These are phyloP conservation scores for Quercus tomentella DNA, from an alignment of 331 rosid genomes.

Conservation along the genomic window DNA sequence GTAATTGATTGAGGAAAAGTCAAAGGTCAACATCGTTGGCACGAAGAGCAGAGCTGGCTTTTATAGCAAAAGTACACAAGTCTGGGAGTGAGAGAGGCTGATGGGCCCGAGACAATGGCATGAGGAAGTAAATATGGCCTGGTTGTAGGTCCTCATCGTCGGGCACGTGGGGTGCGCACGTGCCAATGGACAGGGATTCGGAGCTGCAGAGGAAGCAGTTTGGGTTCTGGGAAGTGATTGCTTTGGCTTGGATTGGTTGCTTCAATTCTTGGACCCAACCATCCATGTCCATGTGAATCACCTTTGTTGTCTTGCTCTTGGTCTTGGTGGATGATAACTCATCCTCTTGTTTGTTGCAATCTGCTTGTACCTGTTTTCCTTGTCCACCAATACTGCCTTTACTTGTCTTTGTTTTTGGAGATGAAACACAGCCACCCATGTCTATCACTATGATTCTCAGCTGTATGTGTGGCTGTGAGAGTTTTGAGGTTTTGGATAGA, in stretches of 20 bases:
- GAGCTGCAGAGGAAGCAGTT: slow-evolving; percentile 55
- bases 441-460: background rate
- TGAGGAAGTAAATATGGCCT: slow-evolving; percentile 71
- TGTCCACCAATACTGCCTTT: background rate
- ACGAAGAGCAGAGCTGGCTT: slow-evolving; percentile 50
- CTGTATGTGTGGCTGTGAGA: background rate
- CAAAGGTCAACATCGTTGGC: background rate
- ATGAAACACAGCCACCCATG: slow-evolving; percentile 42
- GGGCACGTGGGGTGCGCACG: slow-evolving; percentile 38
- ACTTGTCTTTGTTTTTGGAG: background rate
- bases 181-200: slow-evolving; percentile 54
- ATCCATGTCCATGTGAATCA: slow-evolving; percentile 38
- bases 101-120: slow-evolving; percentile 45
- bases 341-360: slow-evolving; percentile 28
- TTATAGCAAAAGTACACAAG: slow-evolving; percentile 66
- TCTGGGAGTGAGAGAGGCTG: slow-evolving; percentile 43
- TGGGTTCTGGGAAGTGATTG: slow-evolving; percentile 32
- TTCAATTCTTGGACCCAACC: slow-evolving; percentile 44
- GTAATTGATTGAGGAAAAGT: background rate
- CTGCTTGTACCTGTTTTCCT: background rate
- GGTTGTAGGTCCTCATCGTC: slow-evolving; percentile 44
- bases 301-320: slow-evolving; percentile 20
- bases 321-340: background rate
- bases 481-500: background rate
- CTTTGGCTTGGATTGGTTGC: slow-evolving; percentile 32